These are phyloP conservation scores for Canariomyces notabilis DNA, from an alignment of 2,329 filamentous ascomycete species.

Conservation along the genomic window DNA sequence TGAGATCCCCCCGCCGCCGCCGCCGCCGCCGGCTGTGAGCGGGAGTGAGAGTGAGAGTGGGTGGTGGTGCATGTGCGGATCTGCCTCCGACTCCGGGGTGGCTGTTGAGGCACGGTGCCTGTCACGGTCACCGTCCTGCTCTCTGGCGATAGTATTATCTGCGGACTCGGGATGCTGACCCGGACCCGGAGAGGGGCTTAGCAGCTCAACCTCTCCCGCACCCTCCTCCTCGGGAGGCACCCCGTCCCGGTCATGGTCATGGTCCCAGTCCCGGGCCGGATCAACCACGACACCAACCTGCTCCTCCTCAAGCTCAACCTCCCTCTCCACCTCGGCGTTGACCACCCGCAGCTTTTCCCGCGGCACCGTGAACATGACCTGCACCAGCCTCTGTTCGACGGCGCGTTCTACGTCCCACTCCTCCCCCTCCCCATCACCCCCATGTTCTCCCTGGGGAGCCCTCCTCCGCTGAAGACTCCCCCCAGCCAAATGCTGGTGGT, in stretches of 20 bases:
- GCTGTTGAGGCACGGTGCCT: background rate
- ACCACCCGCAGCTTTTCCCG: constrained; percentile 84
- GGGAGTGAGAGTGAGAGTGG: background rate
- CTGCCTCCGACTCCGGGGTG: too few species aligned
- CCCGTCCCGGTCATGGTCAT: background rate
- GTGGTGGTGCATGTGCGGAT: background rate
- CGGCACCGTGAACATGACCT: constrained; percentile 91
- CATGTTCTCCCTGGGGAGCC: constrained; percentile 50
- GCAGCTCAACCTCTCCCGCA: background rate
- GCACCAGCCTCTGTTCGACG: constrained; percentile 65
- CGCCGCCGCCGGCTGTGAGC: too few species aligned
- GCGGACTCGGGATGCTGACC: too few species aligned
- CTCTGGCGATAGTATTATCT: too few species aligned
- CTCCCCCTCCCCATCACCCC: constrained; percentile 39
- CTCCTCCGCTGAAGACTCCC: constrained; percentile 41
- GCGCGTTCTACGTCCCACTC: constrained; percentile 75
- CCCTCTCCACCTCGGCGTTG: constrained; percentile 60
- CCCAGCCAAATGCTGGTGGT: constrained; percentile 35
- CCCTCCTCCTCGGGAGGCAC: too few species aligned
- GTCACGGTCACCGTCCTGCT: background rate
- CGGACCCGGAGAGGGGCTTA: too few species aligned
- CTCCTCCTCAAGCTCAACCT: constrained; percentile 38
- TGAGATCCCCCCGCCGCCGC: too few species aligned
- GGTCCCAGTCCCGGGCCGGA: constrained; percentile 26
- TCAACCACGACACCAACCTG: constrained; percentile 38